Conservation (phyloP, 2,329 filamentous ascomycete species). For the Penicillium sp. region DNA sequence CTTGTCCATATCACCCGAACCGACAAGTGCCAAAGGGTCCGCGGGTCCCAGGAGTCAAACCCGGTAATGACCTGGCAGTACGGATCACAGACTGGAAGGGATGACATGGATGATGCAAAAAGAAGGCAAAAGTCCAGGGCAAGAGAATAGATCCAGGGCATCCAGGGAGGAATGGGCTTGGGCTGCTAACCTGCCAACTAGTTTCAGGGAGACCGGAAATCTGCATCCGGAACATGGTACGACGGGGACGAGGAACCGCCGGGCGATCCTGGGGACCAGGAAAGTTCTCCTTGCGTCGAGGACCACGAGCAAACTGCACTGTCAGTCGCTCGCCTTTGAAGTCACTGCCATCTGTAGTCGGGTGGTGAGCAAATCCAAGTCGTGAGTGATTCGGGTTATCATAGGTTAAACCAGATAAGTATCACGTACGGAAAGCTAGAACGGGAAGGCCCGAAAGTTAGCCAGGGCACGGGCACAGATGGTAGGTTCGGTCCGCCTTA, state of each 20-base stretch:
- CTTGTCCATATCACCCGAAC: conserved; percentile 13
- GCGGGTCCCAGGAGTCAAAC: conserved; percentile 20
- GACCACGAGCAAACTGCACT: conserved; percentile 96
- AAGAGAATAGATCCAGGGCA: conserved; percentile 22
- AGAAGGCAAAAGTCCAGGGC: conserved; percentile 11
- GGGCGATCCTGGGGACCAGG: conserved; percentile 68
- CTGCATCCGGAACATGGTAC: conserved; percentile 95
- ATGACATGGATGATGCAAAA: conserved; percentile 8
- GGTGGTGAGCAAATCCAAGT: conserved; percentile 58
- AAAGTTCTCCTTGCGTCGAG: conserved; percentile 71
- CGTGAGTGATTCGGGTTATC: conserved; percentile 33
- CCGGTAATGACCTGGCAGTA: conserved; percentile 17
- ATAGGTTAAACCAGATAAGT: conserved; percentile 43
- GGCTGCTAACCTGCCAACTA: conserved; percentile 98
- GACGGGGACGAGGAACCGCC: conserved; percentile 77
- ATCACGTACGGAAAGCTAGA: conserved; percentile 63
- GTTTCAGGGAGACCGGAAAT: conserved; percentile 98
- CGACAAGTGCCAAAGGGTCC: conserved; percentile 15
- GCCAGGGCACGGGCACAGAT: conserved; percentile 10
- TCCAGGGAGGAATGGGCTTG: conserved; percentile 41
- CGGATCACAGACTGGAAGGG: conserved; percentile 22
- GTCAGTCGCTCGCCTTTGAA: conserved; percentile 98
- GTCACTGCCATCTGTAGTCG: conserved; percentile 81
- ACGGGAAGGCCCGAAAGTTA: conserved; percentile 30
- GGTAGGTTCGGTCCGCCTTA: conserved; percentile 22